phyloP scores from a whole-genome alignment of 306 rosid genomes.

The Quercus aquifolioides region DNA sequence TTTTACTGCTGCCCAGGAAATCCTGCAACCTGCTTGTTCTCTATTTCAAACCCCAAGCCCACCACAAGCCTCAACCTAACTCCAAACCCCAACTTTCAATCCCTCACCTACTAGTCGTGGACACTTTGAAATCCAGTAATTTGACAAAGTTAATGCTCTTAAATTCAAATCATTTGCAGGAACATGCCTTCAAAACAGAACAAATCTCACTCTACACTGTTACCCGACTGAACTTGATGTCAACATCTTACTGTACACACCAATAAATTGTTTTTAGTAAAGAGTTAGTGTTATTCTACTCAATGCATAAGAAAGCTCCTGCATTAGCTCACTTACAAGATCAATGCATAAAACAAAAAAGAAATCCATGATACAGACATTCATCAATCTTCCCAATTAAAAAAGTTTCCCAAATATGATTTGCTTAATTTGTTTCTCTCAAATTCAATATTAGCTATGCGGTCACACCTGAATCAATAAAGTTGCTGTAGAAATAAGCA shows the following conservation, averaged over 20 bases:
- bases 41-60: too few relatives aligned
- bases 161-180: not conserved
- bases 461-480: not conserved
- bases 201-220: too few relatives aligned
- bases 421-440: not conserved
- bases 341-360: too few relatives aligned
- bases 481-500: not conserved
- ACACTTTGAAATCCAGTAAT: not conserved
- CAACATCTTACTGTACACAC: not conserved
- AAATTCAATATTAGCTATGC: not conserved
- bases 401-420: too few relatives aligned
- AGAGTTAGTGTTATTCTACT: not conserved
- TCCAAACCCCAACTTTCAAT: too few relatives aligned
- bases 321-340: too few relatives aligned
- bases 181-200: not conserved
- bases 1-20: too few relatives aligned
- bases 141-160: not conserved
- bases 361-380: too few relatives aligned
- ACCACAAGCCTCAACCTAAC: too few relatives aligned
- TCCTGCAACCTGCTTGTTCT: too few relatives aligned
- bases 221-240: not conserved
- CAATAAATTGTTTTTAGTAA: not conserved
- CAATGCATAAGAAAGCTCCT: not conserved
- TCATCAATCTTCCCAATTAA: too few relatives aligned
- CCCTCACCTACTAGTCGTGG: not conserved